Evolutionary conservation across 306 rosid species (phyloP), one percentile per base, ranked within the genome.

Genomic region (Pterocarpus macrocarpus): DNA sequence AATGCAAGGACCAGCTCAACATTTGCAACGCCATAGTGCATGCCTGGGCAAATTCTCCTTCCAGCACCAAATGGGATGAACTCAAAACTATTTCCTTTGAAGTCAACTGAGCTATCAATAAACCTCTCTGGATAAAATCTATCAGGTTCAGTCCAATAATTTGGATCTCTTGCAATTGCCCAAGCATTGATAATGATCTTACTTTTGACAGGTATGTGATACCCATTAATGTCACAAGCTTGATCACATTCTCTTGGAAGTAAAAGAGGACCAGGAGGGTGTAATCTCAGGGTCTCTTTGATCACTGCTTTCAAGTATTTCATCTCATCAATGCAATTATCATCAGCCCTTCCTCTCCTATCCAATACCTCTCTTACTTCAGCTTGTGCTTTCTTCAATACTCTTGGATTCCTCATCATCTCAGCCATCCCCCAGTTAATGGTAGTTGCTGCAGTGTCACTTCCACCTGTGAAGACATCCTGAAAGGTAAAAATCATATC

Each of bases 21-120:
- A 15, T 75, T 81, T 30, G 75, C 53, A 28, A 81, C 1, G 35
- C 85, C 85, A 28, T 32, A 81, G 30, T 50, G 9, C 2, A 68
- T 58, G 1, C 81, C 77, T 0, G 85, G 76, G 49, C 85, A 81
- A 10, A 81, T 75, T 68, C 81, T 82, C 38, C 78, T 82, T 8
- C 86, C 81, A 16, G 81, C 82, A 9, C 86, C 89, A 71, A 85
- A 85, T 8, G 85, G 85, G 17, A 81, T 75, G 7, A 17, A 81
- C 65, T 81, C 71, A 28, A 81, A 81, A 9, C 15, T 47, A 5
- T 5, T 47, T 0, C 71, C 85, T 67, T 47, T 81, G 9, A 8
- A 81, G 28, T 81, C 85, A 58, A 75, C 0, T 43, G 65, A 35
- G 16, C 71, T 58, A 36, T 45, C 81, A 2, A 17, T 1, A 39